A percentile compares a stretch with the other conserved stretches of the same genome.
Evolutionary conservation across 2,329 filamentous ascomycete genomes (phyloP).

Genomic region (Didymella sp.): DNA sequence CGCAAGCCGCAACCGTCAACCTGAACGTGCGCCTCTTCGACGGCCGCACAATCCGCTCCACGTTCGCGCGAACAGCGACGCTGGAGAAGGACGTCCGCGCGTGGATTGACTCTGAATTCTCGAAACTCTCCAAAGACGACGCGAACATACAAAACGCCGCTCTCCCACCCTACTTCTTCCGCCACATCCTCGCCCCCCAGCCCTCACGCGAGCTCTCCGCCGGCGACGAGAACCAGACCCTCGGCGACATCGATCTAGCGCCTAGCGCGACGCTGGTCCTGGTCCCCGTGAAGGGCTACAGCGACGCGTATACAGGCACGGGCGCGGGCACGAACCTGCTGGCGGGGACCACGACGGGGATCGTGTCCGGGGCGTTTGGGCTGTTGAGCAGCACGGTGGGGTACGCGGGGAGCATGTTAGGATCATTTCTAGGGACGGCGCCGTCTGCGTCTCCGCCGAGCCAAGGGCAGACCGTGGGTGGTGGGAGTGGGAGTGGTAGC

Average conservation of each 20-base stretch:
- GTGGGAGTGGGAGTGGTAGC: slow-evolving; percentile 21
- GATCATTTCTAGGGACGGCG: slow-evolving; percentile 37
- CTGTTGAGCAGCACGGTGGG: slow-evolving; percentile 46
- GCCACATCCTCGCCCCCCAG: slow-evolving; percentile 78
- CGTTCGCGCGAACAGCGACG: slow-evolving; percentile 70
- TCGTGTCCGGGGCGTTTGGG: slow-evolving; percentile 45
- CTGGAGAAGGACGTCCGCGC: slow-evolving; percentile 71
- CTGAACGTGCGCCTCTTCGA: slow-evolving; percentile 85
- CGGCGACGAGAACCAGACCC: slow-evolving; percentile 72
- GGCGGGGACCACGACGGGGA: slow-evolving; percentile 41
- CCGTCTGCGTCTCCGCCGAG: slow-evolving; percentile 11
- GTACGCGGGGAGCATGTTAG: slow-evolving; percentile 43
- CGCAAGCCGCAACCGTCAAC: slow-evolving; percentile 42
- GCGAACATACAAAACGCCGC: slow-evolving; percentile 30
- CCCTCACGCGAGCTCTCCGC: slow-evolving; percentile 78
- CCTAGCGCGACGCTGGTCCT: slow-evolving; percentile 86
- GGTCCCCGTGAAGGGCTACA: slow-evolving; percentile 70
- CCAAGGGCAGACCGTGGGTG: slow-evolving; percentile 20
- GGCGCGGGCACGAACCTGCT: slow-evolving; percentile 39
- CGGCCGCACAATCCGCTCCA: slow-evolving; percentile 76
- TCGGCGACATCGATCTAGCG: slow-evolving; percentile 73
- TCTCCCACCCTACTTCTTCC: slow-evolving; percentile 76
- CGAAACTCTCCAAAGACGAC: slow-evolving; percentile 31
- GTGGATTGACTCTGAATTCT: slow-evolving; percentile 71
- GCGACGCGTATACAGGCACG: slow-evolving; percentile 62